These are phyloP conservation scores for Brachypodium distachyon DNA, from an alignment of 202 grass and related monocot genomes.

Conservation along the genomic window DNA sequence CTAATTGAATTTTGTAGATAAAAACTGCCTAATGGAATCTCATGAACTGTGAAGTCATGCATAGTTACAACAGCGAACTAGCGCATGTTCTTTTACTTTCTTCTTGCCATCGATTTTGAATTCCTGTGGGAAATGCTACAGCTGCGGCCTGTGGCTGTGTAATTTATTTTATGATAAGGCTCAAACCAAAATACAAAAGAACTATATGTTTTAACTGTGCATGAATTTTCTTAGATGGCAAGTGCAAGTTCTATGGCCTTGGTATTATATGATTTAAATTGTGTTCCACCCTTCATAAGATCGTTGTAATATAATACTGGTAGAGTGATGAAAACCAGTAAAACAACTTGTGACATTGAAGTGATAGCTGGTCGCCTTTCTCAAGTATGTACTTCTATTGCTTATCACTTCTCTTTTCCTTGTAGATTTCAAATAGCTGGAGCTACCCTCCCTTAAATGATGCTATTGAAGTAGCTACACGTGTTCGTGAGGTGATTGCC, in stretches of 20 bases:
- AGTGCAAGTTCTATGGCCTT: background rate
- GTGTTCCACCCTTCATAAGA: background rate
- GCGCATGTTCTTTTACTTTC: background rate
- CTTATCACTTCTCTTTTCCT: constrained; percentile 4
- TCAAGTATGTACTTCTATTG: background rate
- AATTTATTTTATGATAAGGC: background rate
- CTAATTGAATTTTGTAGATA: too few relatives aligned
- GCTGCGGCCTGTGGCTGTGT: background rate
- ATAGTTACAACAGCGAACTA: background rate
- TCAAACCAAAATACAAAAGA: background rate
- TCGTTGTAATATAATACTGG: background rate
- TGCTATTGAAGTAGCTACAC: constrained; percentile 57
- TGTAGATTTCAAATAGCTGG: constrained; percentile 88
- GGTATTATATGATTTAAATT: background rate
- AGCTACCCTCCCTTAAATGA: constrained; percentile 89
- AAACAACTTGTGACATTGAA: background rate
- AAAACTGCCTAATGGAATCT: background rate
- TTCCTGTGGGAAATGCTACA: background rate
- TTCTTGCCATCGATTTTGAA: background rate
- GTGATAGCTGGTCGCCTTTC: background rate
- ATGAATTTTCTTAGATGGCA: background rate
- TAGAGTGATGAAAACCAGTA: background rate
- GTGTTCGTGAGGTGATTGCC: constrained; percentile 63
- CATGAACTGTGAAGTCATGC: background rate
- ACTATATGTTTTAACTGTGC: background rate